phyloP scores from a whole-genome alignment of 352 stramenopile species.

The Blastocystis sp. region DNA sequence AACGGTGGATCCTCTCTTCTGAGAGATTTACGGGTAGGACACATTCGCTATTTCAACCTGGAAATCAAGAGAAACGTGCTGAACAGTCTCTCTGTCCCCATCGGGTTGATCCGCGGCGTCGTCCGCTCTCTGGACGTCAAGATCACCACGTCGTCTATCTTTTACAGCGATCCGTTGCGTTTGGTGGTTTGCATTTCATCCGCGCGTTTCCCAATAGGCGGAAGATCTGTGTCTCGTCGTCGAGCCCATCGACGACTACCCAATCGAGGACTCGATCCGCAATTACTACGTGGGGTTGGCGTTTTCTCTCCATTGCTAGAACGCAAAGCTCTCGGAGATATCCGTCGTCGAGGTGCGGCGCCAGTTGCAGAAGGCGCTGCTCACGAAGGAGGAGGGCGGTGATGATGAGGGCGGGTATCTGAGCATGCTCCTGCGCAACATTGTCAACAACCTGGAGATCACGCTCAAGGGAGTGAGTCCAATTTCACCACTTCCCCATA shows the following conservation, averaged over 20 bases:
- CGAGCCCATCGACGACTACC: slow-evolving; percentile 56
- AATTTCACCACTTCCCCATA: background rate
- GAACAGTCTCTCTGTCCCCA: slow-evolving; percentile 52
- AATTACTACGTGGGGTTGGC: slow-evolving; percentile 45
- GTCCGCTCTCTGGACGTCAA: slow-evolving; percentile 21
- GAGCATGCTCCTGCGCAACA: slow-evolving; percentile 20
- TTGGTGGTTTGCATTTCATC: background rate
- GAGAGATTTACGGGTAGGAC: background rate
- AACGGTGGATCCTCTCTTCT: background rate
- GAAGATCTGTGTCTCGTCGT: slow-evolving; percentile 60
- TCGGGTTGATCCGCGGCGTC: slow-evolving; percentile 48
- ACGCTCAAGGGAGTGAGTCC: slow-evolving; percentile 13
- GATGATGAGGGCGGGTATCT: slow-evolving; percentile 56
- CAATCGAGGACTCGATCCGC: slow-evolving; percentile 54
- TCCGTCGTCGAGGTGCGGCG: slow-evolving; percentile 28
- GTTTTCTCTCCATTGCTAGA: slow-evolving; percentile 10
- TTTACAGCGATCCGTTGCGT: slow-evolving; percentile 42
- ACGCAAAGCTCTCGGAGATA: slow-evolving; percentile 55
- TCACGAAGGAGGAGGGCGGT: slow-evolving; percentile 61
- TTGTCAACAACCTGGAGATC: slow-evolving; percentile 64
- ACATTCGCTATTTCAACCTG: slow-evolving; percentile 51
- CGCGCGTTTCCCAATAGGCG: background rate
- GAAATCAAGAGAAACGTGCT: slow-evolving; percentile 46
- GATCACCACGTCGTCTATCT: slow-evolving; percentile 42
- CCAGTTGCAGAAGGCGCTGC: slow-evolving; percentile 54